Percentiles rank a stretch among this genome's conserved stretches.
phyloP scores from a whole-genome alignment of 83 land plant species.

The Picea abies region DNA sequence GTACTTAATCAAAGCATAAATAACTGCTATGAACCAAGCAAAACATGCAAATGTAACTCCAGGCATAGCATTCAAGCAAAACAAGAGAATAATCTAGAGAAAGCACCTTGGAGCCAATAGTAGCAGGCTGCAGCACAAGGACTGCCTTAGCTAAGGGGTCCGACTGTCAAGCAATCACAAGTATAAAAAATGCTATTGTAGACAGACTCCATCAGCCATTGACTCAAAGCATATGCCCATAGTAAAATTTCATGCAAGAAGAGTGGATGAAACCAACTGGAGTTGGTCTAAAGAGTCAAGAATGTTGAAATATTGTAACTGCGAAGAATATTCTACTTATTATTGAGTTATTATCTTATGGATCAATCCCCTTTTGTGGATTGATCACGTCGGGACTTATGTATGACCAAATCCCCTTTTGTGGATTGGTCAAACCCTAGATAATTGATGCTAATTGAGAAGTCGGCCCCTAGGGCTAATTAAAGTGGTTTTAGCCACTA shows the following conservation, averaged over 20 bases:
- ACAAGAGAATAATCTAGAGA: neutral
- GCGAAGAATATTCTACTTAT: no score
- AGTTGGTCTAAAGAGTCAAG: neutral
- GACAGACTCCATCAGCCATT: neutral
- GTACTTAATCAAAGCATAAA: neutral
- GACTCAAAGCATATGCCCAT: neutral
- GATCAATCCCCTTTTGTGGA: no score
- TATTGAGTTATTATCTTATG: no score
- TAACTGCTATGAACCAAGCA: neutral
- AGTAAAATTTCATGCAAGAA: neutral
- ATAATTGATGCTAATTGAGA: no score
- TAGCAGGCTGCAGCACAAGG: no score
- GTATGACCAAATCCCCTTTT: no score
- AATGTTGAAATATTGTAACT: no score
- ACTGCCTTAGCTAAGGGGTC: no score
- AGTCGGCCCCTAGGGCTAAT: no score
- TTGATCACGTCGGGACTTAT: no score
- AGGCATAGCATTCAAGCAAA: neutral
- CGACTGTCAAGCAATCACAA: neutral
- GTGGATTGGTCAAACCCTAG: no score
- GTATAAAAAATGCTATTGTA: neutral
- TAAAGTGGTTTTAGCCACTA: no score
- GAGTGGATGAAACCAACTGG: neutral
- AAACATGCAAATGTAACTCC: neutral
- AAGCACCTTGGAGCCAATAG: neutral